A percentile compares a stretch with the other conserved stretches of the same genome.
Conservation (phyloP, 306 rosid species). For the Quillaja saponaria region DNA sequence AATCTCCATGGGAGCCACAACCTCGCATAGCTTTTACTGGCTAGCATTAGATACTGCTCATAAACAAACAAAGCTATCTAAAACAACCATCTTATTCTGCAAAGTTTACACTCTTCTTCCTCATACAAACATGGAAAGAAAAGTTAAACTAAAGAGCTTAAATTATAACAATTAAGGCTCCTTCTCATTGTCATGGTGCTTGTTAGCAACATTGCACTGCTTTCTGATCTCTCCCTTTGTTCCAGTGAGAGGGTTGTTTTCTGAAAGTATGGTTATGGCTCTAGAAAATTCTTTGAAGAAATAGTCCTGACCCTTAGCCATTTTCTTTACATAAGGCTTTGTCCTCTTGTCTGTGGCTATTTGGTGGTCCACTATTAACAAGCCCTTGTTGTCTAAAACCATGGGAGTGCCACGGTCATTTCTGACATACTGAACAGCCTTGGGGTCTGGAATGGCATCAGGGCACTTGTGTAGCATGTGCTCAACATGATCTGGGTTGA, state of each 20-base stretch:
- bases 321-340: slow-evolving; percentile 87
- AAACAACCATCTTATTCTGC: slow-evolving; percentile 36
- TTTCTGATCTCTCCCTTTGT: slow-evolving; percentile 82
- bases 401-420: slow-evolving; percentile 97
- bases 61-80: slow-evolving; percentile 2
- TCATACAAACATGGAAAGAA: slow-evolving; percentile 32
- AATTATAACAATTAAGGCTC: slow-evolving; percentile 25
- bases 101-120: slow-evolving; percentile 36
- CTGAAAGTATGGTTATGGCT: slow-evolving; percentile 80
- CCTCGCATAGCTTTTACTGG: background rate
- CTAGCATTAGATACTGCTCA: background rate
- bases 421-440: slow-evolving; percentile 93
- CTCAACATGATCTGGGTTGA: slow-evolving; percentile 74
- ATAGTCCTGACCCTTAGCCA: slow-evolving; percentile 92
- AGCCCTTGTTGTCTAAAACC: slow-evolving; percentile 89
- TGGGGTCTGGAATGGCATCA: slow-evolving; percentile 83
- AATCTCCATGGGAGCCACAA: slow-evolving; percentile 15
- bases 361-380: slow-evolving; percentile 79
- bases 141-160: background rate
- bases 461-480: slow-evolving; percentile 98
- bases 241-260: slow-evolving; percentile 95
- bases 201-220: slow-evolving; percentile 88
- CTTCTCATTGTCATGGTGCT: slow-evolving; percentile 63
- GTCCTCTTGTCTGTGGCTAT: slow-evolving; percentile 85
- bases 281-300: slow-evolving; percentile 82